Conservation (phyloP, 768 basidiomycete genomes). For the Pulveroboletus ravenelii region DNA sequence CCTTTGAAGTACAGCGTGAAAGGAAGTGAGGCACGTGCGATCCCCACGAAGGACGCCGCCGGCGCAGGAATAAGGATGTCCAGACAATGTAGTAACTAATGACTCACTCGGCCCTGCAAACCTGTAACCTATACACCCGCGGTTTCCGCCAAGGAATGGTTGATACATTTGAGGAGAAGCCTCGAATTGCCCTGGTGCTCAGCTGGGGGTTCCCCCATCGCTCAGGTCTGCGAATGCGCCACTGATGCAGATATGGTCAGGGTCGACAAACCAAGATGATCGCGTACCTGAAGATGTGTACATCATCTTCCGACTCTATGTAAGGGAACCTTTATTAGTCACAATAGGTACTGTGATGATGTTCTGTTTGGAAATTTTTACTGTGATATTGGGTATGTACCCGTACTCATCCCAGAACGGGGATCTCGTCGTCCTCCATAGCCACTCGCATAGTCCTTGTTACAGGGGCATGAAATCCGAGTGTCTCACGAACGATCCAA, state of each 20-base stretch:
- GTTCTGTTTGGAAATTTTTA: conserved; percentile 45
- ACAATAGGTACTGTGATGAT: conserved; percentile 58
- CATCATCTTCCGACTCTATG: conserved; percentile 60
- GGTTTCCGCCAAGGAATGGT: conserved; percentile 55
- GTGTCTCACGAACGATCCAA: conserved; percentile 53
- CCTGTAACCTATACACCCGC: conserved; percentile 53
- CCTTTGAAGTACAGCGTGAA: conserved; percentile 6
- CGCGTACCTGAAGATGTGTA: conserved; percentile 51
- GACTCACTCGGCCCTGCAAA: conserved; percentile 57
- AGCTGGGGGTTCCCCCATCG: conserved; percentile 44
- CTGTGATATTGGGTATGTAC: conserved; percentile 20
- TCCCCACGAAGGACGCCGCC: conserved; percentile 3
- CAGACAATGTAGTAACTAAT: background rate
- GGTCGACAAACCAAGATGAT: conserved; percentile 19
- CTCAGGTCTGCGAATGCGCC: conserved; percentile 41
- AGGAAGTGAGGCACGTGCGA: conserved; percentile 5
- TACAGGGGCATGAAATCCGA: conserved; percentile 54
- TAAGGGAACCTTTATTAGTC: conserved; percentile 47
- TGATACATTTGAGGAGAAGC: conserved; percentile 47
- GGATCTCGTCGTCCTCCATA: conserved; percentile 45
- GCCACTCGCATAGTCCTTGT: conserved; percentile 56
- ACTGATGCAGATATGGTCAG: conserved; percentile 20
- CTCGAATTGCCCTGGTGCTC: conserved; percentile 39
- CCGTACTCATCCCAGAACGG: conserved; percentile 38
- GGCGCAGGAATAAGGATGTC: conserved; percentile 9